phyloP scores from a whole-genome alignment of 2,329 filamentous ascomycete genomes.

The Setomelanomma holmii region DNA sequence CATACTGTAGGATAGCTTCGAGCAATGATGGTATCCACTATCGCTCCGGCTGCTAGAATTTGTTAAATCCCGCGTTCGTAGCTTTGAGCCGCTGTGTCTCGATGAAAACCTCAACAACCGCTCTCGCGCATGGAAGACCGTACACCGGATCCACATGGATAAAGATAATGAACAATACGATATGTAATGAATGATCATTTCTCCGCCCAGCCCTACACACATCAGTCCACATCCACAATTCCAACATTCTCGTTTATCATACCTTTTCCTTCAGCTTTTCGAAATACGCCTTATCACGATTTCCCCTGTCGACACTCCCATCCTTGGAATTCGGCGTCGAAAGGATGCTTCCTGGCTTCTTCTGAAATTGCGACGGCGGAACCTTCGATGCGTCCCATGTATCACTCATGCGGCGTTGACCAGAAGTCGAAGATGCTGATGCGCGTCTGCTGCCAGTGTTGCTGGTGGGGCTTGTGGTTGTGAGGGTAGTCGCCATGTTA shows the following conservation, averaged over 20 bases:
- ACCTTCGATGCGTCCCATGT: slow-evolving; percentile 69
- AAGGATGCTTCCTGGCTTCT: slow-evolving; percentile 73
- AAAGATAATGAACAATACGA: too few relatives aligned
- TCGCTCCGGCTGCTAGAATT: too few relatives aligned
- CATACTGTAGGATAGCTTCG: too few relatives aligned
- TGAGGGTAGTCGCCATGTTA: not conserved
- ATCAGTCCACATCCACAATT: too few relatives aligned
- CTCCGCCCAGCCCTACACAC: not conserved
- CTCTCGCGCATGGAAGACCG: too few relatives aligned
- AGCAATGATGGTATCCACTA: too few relatives aligned
- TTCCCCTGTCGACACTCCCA: slow-evolving; percentile 62
- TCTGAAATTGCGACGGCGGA: slow-evolving; percentile 72
- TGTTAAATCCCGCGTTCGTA: too few relatives aligned
- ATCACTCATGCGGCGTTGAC: slow-evolving; percentile 46
- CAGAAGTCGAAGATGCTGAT: not conserved
- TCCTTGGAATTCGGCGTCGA: slow-evolving; percentile 70
- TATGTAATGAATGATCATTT: too few relatives aligned
- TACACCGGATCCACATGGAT: too few relatives aligned
- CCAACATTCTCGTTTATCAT: too few relatives aligned
- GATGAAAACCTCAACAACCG: too few relatives aligned
- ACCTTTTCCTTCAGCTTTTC: slow-evolving; percentile 59
- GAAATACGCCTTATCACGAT: slow-evolving; percentile 63
- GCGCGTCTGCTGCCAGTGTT: not conserved
- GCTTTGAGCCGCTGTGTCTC: too few relatives aligned
- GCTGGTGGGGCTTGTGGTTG: not conserved